These are phyloP conservation scores for Biscogniauxia mediterranea DNA, from an alignment of 2,329 filamentous ascomycete genomes.

Conservation along the genomic window DNA sequence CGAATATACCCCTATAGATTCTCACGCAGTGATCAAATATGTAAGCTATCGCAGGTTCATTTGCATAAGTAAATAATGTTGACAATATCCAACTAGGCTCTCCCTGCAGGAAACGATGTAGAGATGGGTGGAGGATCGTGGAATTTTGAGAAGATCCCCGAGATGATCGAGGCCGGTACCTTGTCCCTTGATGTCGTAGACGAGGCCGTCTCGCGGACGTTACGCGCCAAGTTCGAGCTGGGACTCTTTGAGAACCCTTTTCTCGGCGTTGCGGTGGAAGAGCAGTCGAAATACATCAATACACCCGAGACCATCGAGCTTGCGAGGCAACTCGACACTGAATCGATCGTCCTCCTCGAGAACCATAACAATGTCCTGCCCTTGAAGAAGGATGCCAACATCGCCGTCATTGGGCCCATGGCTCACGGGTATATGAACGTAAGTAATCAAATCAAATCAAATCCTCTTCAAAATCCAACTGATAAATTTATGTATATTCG, in stretches of 20 bases:
- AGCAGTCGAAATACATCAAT: slow-evolving; percentile 60
- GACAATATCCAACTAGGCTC: slow-evolving; percentile 37
- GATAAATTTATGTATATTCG: not conserved
- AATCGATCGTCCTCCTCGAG: slow-evolving; percentile 61
- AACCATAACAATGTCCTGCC: slow-evolving; percentile 55
- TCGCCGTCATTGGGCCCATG: slow-evolving; percentile 76
- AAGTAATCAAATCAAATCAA: slow-evolving; percentile 31
- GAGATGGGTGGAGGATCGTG: slow-evolving; percentile 77
- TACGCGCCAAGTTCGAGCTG: slow-evolving; percentile 66
- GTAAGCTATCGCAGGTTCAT: slow-evolving; percentile 30
- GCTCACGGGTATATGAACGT: slow-evolving; percentile 69
- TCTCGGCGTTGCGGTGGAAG: slow-evolving; percentile 51
- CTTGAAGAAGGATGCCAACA: slow-evolving; percentile 60
- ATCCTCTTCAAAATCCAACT: slow-evolving; percentile 4
- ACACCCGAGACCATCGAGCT: slow-evolving; percentile 57
- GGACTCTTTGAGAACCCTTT: slow-evolving; percentile 73
- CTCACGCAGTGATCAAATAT: slow-evolving; percentile 61
- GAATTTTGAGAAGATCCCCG: slow-evolving; percentile 66
- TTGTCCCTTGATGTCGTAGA: slow-evolving; percentile 61
- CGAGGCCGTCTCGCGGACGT: slow-evolving; percentile 62
- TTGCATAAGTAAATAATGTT: not conserved
- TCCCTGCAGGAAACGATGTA: slow-evolving; percentile 68
- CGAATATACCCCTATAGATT: slow-evolving; percentile 57
- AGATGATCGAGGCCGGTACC: slow-evolving; percentile 60
- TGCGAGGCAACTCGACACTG: slow-evolving; percentile 61